Base-by-base conservation (phyloP, 495 filamentous ascomycete species). In the Rostrohypoxylon terebratum region DNA sequence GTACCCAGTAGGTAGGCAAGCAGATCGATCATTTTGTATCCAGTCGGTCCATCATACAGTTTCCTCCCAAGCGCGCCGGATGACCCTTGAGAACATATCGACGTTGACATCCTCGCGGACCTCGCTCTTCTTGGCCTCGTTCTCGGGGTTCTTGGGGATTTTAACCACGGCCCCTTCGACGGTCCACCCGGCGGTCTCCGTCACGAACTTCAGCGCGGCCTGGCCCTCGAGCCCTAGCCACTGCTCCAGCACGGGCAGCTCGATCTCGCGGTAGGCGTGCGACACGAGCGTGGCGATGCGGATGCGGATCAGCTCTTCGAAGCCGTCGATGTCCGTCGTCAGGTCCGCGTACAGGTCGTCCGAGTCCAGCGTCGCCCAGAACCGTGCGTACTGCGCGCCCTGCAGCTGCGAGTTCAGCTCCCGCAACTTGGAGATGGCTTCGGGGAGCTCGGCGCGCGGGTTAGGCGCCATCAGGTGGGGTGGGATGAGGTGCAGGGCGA, bases 331-430 rank as follows among this genome's bases (percentile, higher is more conserved):
- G 77, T 98, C 96, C 53, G 95, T 94, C 28, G 94, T 91, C 62
- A 99, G 83, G 76, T 99, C 96, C 51, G 96, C 96, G 80, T 98
- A 99, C 16, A 98, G 87, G 79, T 99, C 96, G 77, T 98, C 96
- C 68, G 87, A 90, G 82, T 97, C 93, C 61, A 98, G 89, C 6
- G 93, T 94, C 31, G 87, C 86, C 96, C 96, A 99, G 90, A 99
- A 99, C 59, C 87, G 87, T 61, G 87, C 85, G 85, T 98, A 99
- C 78, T 94, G 88, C 40, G 93, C 93, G 68, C 89, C 90, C 75
- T 91, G 91, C 74, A 99, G 93, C 73, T 94, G 91, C 74, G 89
- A 89, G 84, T 92, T 94, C 59, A 98, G 91, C 61, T 83, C 81
- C 63, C 90, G 88, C 67, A 98, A 91, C 83, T 98, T 97, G 82